phyloP scores from a whole-genome alignment of 202 grass and related monocot genomes.

The Carex sylvatica region DNA sequence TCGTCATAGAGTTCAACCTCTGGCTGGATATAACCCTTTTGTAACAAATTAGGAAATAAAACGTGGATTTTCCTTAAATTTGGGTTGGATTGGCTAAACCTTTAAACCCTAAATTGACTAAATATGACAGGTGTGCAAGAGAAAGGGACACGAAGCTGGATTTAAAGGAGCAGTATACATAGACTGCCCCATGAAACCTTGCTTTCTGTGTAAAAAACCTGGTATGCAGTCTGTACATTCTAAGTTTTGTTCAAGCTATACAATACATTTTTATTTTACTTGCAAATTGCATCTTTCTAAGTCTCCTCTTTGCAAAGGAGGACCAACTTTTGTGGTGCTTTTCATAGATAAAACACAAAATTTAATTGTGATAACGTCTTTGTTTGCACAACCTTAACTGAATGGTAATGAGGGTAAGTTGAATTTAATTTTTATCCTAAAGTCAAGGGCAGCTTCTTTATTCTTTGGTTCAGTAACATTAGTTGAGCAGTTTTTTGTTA shows the following conservation, averaged over 20 bases:
- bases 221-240: constrained; percentile 31
- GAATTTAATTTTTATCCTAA: neutral
- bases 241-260: neutral
- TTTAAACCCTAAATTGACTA: neutral
- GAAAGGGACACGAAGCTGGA: constrained; percentile 74
- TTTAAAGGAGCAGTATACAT: constrained; percentile 80
- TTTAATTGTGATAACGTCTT: neutral
- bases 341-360: neutral
- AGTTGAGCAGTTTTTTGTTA: neutral
- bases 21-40: neutral
- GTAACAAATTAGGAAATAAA: neutral
- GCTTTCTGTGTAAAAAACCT: constrained; percentile 92
- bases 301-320: neutral
- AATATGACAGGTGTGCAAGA: constrained; percentile 74
- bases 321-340: neutral
- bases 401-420: neutral
- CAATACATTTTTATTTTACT: neutral
- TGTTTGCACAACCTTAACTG: neutral
- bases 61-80: neutral
- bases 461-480: neutral
- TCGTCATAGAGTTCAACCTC: neutral
- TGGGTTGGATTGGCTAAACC: neutral
- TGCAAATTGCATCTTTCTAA: neutral
- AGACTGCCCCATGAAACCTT: constrained; percentile 92
- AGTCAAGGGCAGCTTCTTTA: neutral